Evolutionary conservation across 257 asterid species (phyloP).

Genomic region (Penstemon barbatus): DNA sequence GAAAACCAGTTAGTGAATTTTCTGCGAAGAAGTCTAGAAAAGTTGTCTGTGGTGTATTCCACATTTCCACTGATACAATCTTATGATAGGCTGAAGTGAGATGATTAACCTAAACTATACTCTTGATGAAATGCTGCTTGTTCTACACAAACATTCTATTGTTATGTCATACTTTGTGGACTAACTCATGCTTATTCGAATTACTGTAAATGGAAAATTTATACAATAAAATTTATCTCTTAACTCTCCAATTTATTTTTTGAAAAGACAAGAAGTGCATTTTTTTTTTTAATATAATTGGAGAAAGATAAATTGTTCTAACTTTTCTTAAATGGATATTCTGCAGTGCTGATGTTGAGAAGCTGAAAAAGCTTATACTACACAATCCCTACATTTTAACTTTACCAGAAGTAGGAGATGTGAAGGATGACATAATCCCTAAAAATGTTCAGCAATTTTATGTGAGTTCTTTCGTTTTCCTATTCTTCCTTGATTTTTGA

Average conservation of each 20-base stretch:
- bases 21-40: neutral
- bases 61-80: neutral
- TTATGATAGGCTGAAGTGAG: slow-evolving; percentile 7
- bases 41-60: neutral
- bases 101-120: neutral
- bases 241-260: neutral
- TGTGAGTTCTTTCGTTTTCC: slow-evolving; percentile 49
- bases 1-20: slow-evolving; percentile 13
- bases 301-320: neutral
- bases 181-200: slow-evolving; percentile 18
- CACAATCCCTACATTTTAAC: slow-evolving; percentile 89
- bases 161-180: slow-evolving; percentile 3
- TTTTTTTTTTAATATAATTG: slow-evolving; percentile 9
- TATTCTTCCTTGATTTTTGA: neutral
- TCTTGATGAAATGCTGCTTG: slow-evolving; percentile 11
- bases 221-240: neutral
- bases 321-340: slow-evolving; percentile 28
- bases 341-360: slow-evolving; percentile 88
- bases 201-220: neutral
- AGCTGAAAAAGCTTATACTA: slow-evolving; percentile 85
- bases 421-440: slow-evolving; percentile 84
- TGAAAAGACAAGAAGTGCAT: slow-evolving; percentile 7
- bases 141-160: neutral
- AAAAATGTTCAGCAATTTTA: slow-evolving; percentile 86
- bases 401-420: slow-evolving; percentile 79